Evolutionary conservation across 1,139 yeast genomes (phyloP), one percentile per base, ranked within the genome.

Genomic region (Geotrichum candidum): DNA sequence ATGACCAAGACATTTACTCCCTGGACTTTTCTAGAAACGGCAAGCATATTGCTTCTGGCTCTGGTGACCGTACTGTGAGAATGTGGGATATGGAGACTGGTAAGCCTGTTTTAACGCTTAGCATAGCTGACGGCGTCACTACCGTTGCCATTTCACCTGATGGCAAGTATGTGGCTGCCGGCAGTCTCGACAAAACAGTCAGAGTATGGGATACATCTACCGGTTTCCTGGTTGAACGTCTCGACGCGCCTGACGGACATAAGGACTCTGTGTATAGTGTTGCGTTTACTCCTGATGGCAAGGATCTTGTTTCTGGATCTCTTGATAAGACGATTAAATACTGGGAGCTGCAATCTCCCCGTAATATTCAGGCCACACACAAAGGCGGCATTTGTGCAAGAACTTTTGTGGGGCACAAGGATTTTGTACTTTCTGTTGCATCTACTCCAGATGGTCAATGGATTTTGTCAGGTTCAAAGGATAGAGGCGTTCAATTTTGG

Each of bases 401-500:
- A 60, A 92, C 98, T 10, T 91, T 92, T 73, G 86, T 90, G 59
- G 99, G 98, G 48, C 99, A 94, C 78, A 91, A 90, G 77, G 98
- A 94, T 78, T 94, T 91, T 76, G 98, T 94, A 29, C 82, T 94
- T 65, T 87, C 95, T 41, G 98, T 94, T 38, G 94, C 98, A 68
- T 87, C 96, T 46, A 91, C 98, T 1, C 97, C 97, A 59, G 95
- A 91, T 74, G 90, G 90, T 69, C 90, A 90, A 74, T 94, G 90
- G 80, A 87, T 94, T 65, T 80, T 94, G 65, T 89, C 97, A 0
- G 99, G 98, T 61, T 90, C 97, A 33, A 94, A 94, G 76, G 99
- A 94, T 77, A 87, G 98, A 72, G 97, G 97, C 60, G 97, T 94
- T 60, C 88, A 92, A 66, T 89, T 94, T 80, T 94, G 99, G 99